Percentiles rank a stretch among this genome's conserved stretches.
Evolutionary conservation across 306 rosid genomes (phyloP).

Genomic region (Comarum palustre): DNA sequence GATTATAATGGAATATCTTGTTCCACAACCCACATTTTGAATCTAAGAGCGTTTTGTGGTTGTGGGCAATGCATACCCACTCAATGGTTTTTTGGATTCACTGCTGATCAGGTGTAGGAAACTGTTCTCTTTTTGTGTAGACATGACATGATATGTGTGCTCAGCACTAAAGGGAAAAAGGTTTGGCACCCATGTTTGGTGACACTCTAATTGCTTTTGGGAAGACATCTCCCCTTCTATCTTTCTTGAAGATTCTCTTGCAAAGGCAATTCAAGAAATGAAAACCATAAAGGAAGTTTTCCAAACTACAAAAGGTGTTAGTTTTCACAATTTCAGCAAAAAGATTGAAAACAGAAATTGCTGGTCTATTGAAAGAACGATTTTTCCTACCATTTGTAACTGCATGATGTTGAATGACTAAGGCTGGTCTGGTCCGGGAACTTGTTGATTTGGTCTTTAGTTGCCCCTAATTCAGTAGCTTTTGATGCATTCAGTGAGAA

Average conservation of each 20-base stretch:
- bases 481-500: neutral
- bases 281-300: neutral
- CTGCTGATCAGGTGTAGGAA: conserved; percentile 6
- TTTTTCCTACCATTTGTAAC: neutral
- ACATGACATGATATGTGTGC: neutral
- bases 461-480: neutral
- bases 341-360: neutral
- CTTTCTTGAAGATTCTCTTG: conserved; percentile 14
- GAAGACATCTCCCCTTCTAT: neutral
- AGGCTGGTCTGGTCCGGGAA: neutral
- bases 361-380: neutral
- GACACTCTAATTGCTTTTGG: neutral
- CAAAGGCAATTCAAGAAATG: neutral
- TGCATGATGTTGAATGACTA: neutral
- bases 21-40: conserved; percentile 17
- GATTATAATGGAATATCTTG: conserved; percentile 22
- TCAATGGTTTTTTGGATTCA: conserved; percentile 2
- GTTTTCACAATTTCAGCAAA: neutral
- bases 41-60: neutral
- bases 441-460: neutral
- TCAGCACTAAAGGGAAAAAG: conserved; percentile 1
- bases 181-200: neutral
- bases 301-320: neutral
- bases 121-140: conserved; percentile 17
- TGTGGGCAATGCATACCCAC: conserved; percentile 17